Percentiles rank a stretch among this genome's conserved stretches.
These are phyloP conservation scores for Chytriomyces sp. DNA, from an alignment of 192 early-diverging fungal species.

Conservation along the genomic window DNA sequence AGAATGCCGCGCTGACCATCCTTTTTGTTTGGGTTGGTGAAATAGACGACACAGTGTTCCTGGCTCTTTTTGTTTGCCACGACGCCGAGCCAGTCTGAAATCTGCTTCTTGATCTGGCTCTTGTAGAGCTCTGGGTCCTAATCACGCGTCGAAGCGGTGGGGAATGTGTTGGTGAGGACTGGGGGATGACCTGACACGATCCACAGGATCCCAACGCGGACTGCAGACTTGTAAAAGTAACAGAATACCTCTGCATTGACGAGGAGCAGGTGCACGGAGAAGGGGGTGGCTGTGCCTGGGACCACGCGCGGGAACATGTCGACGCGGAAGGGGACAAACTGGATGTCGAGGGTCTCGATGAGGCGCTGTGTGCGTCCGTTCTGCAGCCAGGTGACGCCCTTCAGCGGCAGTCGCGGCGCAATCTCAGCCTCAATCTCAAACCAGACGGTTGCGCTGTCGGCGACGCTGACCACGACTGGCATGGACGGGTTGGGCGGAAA, in stretches of 20 bases:
- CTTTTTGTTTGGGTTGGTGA: constrained; percentile 30
- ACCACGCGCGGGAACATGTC: constrained; percentile 53
- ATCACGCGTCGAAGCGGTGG: background rate
- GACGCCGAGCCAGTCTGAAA: constrained; percentile 77
- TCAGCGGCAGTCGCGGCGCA: constrained; percentile 33
- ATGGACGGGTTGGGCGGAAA: too few relatives aligned
- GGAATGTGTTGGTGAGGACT: background rate
- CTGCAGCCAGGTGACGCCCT: constrained; percentile 19
- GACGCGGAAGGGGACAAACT: constrained; percentile 40
- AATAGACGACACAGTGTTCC: constrained; percentile 75
- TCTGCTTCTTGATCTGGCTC: constrained; percentile 61
- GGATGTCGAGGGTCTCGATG: constrained; percentile 44
- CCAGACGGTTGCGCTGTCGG: constrained; percentile 22
- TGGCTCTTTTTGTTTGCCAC: constrained; percentile 78
- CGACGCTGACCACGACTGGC: constrained; percentile 28
- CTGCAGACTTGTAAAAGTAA: background rate
- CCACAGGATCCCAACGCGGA: background rate
- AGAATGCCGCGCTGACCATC: constrained; percentile 30
- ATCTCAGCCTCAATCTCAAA: constrained; percentile 41
- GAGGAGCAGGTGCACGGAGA: constrained; percentile 79
- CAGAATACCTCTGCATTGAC: constrained; percentile 71
- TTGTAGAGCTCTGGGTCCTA: constrained; percentile 83
- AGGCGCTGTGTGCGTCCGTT: constrained; percentile 21
- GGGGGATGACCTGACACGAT: background rate
- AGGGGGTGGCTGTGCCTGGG: constrained; percentile 51